Evolutionary conservation across 495 filamentous ascomycete genomes (phyloP).

Genomic region (Hypoxylon perforatum): DNA sequence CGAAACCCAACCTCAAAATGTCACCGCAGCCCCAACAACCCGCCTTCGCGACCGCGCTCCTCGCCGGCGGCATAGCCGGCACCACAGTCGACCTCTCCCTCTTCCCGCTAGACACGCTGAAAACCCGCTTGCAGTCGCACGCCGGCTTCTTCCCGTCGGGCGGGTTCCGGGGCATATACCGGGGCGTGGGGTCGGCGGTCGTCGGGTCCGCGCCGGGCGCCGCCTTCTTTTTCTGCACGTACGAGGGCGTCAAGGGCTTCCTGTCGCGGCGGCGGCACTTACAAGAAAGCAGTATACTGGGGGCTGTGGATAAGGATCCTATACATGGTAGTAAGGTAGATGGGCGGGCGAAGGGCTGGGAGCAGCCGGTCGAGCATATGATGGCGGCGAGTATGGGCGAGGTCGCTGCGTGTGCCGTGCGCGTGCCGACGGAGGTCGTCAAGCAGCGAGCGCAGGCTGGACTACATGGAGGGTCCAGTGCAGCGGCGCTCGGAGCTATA

Average conservation of each 20-base stretch:
- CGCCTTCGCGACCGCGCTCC: slow-evolving; percentile 62
- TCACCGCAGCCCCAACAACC: slow-evolving; percentile 40
- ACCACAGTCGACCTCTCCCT: slow-evolving; percentile 91
- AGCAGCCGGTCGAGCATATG: slow-evolving; percentile 71
- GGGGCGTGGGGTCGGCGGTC: slow-evolving; percentile 74
- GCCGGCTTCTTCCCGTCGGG: slow-evolving; percentile 80
- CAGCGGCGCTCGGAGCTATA: slow-evolving; percentile 74
- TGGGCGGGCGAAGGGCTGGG: slow-evolving; percentile 21
- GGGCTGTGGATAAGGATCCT: slow-evolving; percentile 41
- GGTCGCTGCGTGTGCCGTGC: slow-evolving; percentile 88
- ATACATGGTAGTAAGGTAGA: slow-evolving; percentile 1
- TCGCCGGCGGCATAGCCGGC: slow-evolving; percentile 84
- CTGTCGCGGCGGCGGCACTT: slow-evolving; percentile 47
- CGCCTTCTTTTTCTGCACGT: slow-evolving; percentile 97
- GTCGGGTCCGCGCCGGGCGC: slow-evolving; percentile 98
- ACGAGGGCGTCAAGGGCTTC: slow-evolving; percentile 80
- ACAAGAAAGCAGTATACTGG: slow-evolving; percentile 2
- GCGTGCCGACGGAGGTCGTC: slow-evolving; percentile 95
- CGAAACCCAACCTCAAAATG: slow-evolving; percentile 5
- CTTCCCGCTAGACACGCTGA: slow-evolving; percentile 91
- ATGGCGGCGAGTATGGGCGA: slow-evolving; percentile 89
- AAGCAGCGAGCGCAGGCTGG: slow-evolving; percentile 95
- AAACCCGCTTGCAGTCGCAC: slow-evolving; percentile 91
- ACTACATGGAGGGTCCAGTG: slow-evolving; percentile 70
- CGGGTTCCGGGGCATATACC: slow-evolving; percentile 79